A percentile compares a stretch with the other conserved stretches of the same genome.
phyloP scores from a whole-genome alignment of 164 flowering plant species.

The Magnolia sinica region DNA sequence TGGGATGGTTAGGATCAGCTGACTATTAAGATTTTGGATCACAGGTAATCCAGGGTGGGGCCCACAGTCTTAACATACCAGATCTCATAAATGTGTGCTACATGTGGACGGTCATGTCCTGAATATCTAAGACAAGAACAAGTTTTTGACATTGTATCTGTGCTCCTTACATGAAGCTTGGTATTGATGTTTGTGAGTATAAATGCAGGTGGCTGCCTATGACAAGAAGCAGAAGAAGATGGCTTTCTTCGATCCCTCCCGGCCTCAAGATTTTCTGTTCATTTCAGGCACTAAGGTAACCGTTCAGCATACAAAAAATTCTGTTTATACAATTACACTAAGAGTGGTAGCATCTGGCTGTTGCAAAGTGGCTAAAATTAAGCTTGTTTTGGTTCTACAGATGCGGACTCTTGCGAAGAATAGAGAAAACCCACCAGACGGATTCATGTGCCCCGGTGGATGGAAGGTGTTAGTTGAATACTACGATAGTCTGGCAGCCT shows the following conservation, averaged over 20 bases:
- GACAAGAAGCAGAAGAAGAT: slow-evolving; percentile 77
- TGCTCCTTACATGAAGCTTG: background rate
- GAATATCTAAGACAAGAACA: background rate
- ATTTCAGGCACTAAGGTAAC: slow-evolving; percentile 97
- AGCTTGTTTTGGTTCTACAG: slow-evolving; percentile 32
- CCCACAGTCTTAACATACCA: background rate
- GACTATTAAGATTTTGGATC: too few relatives aligned
- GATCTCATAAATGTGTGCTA: background rate
- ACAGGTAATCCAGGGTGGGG: background rate
- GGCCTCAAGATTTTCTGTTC: slow-evolving; percentile 87
- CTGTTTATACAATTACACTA: background rate
- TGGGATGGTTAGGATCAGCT: background rate
- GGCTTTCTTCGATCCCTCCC: slow-evolving; percentile 96
- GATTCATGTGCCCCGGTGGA: slow-evolving; percentile 97
- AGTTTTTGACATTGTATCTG: background rate
- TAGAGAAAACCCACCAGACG: slow-evolving; percentile 83
- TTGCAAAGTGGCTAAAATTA: background rate
- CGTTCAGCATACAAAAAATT: background rate
- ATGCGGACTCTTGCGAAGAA: slow-evolving; percentile 90
- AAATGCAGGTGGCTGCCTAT: slow-evolving; percentile 88
- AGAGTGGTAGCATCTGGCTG: background rate
- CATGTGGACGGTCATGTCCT: background rate
- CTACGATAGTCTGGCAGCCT: slow-evolving; percentile 61
- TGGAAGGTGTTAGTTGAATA: slow-evolving; percentile 90
- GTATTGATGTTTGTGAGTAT: background rate